Percentiles rank a stretch among this genome's conserved stretches.
These are phyloP conservation scores for Blastobotrys aristatus DNA, from an alignment of 1,139 yeast genomes.

Conservation along the genomic window DNA sequence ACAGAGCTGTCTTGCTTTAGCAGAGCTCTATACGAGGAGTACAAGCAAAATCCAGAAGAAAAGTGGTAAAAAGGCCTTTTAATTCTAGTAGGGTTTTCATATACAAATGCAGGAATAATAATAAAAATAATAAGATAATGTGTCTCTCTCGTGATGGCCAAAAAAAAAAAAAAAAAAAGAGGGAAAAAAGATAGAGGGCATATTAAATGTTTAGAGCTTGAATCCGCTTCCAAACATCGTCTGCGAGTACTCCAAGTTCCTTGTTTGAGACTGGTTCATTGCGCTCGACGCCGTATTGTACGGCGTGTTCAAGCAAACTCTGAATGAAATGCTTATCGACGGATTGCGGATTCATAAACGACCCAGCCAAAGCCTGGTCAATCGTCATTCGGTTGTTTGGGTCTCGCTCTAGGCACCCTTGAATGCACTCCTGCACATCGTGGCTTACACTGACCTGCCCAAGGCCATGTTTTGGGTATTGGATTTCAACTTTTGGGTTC, in stretches of 20 bases:
- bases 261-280: conserved; percentile 37
- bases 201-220: conserved; percentile 16
- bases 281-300: conserved; percentile 54
- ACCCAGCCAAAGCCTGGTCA: conserved; percentile 48
- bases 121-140: too few species aligned
- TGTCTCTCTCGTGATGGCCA: background rate
- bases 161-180: background rate
- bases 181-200: too few species aligned
- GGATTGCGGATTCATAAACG: conserved; percentile 68
- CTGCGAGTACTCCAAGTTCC: conserved; percentile 44
- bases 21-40: conserved; percentile 56
- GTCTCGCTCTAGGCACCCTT: conserved; percentile 66
- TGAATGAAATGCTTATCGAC: conserved; percentile 63
- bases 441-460: conserved; percentile 63
- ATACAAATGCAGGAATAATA: background rate
- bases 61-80: conserved; percentile 54
- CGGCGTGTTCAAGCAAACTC: conserved; percentile 72
- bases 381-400: conserved; percentile 67
- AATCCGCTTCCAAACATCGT: conserved; percentile 46
- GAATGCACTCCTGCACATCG: conserved; percentile 66
- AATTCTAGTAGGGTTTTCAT: background rate
- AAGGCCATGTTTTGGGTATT: conserved; percentile 57
- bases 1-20: conserved; percentile 84
- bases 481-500: conserved; percentile 77
- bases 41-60: conserved; percentile 79